These are phyloP conservation scores for Geotrichum cucujoidarum DNA, from an alignment of 1,139 yeast species.

Conservation along the genomic window DNA sequence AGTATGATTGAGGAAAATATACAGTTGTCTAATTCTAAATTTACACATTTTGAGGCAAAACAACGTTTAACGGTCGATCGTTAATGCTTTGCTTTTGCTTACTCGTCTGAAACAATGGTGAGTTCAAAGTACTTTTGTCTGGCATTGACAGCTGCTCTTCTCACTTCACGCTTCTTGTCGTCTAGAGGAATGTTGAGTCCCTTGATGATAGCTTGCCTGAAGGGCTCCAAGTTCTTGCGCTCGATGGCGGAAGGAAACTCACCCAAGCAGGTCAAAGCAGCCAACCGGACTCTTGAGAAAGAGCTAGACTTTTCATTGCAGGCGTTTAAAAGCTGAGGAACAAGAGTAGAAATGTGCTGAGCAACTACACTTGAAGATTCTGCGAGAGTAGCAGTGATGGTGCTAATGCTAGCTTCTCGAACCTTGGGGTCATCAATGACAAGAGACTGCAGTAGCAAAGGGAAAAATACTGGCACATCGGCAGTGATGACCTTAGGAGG, in stretches of 20 bases:
- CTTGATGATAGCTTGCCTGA: slow-evolving; percentile 47
- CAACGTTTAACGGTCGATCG: too few relatives aligned
- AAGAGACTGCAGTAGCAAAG: slow-evolving; percentile 66
- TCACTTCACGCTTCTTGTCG: slow-evolving; percentile 67
- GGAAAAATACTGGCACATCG: slow-evolving; percentile 59
- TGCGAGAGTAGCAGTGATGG: slow-evolving; percentile 45
- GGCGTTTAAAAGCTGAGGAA: slow-evolving; percentile 49
- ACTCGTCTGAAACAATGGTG: too few relatives aligned
- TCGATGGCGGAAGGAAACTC: slow-evolving; percentile 44
- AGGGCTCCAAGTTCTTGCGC: slow-evolving; percentile 46
- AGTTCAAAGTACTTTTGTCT: slow-evolving; percentile 69
- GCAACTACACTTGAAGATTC: slow-evolving; percentile 49
- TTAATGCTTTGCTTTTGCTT: too few relatives aligned
- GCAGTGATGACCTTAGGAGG: slow-evolving; percentile 57
- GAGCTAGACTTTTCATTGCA: slow-evolving; percentile 15
- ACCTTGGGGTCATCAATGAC: slow-evolving; percentile 47
- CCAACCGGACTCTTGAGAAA: slow-evolving; percentile 47
- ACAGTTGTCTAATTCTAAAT: too few relatives aligned
- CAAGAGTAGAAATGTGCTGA: slow-evolving; percentile 50
- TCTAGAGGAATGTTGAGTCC: slow-evolving; percentile 55
- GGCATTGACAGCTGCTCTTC: slow-evolving; percentile 71
- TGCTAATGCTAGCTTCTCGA: slow-evolving; percentile 52
- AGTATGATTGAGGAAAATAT: too few relatives aligned
- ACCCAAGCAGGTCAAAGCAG: slow-evolving; percentile 54
- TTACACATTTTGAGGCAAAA: too few relatives aligned